Conservation (phyloP, 2,329 filamentous ascomycete species). For the Chrysoporthe austroafricana region DNA sequence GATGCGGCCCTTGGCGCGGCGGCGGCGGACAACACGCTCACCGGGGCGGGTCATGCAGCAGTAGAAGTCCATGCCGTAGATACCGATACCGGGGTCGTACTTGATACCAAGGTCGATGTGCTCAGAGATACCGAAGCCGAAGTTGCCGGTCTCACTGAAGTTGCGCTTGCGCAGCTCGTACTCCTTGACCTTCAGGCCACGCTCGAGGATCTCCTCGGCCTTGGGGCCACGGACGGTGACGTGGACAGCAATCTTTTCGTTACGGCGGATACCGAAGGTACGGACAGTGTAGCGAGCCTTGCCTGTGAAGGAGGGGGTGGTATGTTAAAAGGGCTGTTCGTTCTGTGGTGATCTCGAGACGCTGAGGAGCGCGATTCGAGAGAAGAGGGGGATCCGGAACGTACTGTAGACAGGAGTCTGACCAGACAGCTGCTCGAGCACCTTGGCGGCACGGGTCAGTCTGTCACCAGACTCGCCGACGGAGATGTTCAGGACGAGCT, state of each 20-base stretch:
- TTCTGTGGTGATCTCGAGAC: neutral
- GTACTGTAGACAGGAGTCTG: conserved; percentile 99
- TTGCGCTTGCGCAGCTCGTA: conserved; percentile 99
- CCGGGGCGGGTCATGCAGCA: conserved; percentile 99
- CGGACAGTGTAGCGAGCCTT: conserved; percentile 99
- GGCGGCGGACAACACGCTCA: conserved; percentile 95
- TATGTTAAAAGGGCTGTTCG: neutral
- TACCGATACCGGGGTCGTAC: conserved; percentile 97
- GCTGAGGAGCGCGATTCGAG: neutral
- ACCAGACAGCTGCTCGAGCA: conserved; percentile 99
- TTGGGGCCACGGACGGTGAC: conserved; percentile 97
- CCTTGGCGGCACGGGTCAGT: conserved; percentile 99
- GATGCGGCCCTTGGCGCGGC: conserved; percentile 84
- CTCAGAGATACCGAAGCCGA: conserved; percentile 99
- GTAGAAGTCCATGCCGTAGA: conserved; percentile 99
- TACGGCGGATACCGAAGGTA: conserved; percentile 99
- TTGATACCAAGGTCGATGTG: conserved; percentile 99
- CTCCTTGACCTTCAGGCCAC: conserved; percentile 99
- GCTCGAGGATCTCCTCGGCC: conserved; percentile 99
- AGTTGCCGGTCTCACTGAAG: conserved; percentile 99
- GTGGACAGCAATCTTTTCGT: conserved; percentile 99
- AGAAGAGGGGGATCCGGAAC: conserved; percentile 37
- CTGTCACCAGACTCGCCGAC: conserved; percentile 99
- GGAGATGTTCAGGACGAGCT: conserved; percentile 99
- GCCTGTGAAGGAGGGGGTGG: conserved; percentile 56